phyloP scores from a whole-genome alignment of 139 green algal species.

The Chlorella sp. region DNA sequence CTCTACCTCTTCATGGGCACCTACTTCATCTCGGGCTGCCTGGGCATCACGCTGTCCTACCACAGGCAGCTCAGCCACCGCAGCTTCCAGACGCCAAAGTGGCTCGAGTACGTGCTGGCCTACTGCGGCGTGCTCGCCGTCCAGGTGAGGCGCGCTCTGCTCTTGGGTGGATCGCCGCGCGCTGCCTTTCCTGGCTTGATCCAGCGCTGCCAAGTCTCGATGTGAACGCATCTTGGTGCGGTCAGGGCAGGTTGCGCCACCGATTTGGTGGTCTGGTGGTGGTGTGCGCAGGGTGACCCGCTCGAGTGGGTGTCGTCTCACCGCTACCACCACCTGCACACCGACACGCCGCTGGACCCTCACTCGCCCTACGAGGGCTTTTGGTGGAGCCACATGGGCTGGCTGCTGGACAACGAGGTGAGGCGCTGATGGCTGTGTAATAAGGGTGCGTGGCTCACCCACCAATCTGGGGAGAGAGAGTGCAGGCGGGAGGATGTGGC shows the following conservation, averaged over 20 bases:
- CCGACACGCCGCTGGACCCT: conserved; percentile 94
- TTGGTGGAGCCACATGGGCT: conserved; percentile 96
- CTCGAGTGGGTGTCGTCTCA: conserved; percentile 86
- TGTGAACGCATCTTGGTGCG: no score
- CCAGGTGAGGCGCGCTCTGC: no score
- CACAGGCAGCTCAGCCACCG: conserved; percentile 91
- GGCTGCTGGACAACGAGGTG: conserved; percentile 92
- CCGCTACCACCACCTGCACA: conserved; percentile 95
- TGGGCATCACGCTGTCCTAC: conserved; percentile 96
- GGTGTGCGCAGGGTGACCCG: conserved; percentile 67
- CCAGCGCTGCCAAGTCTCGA: no score
- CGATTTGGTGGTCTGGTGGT: no score
- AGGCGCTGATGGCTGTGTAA: no score
- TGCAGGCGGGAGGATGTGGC: not conserved
- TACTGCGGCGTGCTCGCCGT: conserved; percentile 96
- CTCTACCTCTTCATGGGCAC: conserved; percentile 68
- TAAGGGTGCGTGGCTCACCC: conserved; percentile 1
- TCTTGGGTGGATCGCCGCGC: no score
- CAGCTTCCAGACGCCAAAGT: conserved; percentile 91
- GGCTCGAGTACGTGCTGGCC: conserved; percentile 95
- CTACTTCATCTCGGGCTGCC: conserved; percentile 92
- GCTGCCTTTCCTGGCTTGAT: no score
- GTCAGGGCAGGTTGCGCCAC: no score
- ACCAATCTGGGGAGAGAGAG: no score
- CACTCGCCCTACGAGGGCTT: conserved; percentile 98